These are phyloP conservation scores for Tetrahymena malaccensis DNA, from an alignment of 73 alveolate genomes.

Conservation along the genomic window DNA sequence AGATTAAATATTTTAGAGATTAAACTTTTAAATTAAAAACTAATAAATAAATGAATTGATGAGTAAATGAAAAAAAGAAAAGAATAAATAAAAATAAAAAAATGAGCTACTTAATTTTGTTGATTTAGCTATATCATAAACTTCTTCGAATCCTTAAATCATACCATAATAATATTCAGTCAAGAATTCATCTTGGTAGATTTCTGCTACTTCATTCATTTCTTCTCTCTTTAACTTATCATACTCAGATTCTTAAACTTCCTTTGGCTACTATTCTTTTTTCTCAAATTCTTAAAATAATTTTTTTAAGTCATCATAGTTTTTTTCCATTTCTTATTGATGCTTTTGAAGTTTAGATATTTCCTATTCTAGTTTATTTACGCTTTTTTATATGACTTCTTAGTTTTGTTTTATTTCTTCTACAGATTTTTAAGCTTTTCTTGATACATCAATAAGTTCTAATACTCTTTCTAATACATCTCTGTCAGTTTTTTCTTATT, in stretches of 20 bases:
- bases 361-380: not conserved
- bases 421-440: not conserved
- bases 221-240: not conserved
- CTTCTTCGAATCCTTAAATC: not conserved
- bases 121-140: not conserved
- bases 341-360: not conserved
- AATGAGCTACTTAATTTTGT: not conserved
- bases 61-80: too few relatives aligned
- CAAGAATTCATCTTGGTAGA: not conserved
- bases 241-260: not conserved
- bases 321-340: not conserved
- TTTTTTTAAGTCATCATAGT: not conserved
- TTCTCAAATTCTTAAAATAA: not conserved
- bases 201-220: not conserved
- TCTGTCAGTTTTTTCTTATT: not conserved
- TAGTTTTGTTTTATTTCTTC: not conserved
- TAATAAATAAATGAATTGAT: too few relatives aligned
- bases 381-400: not conserved
- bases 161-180: not conserved
- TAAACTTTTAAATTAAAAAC: too few relatives aligned
- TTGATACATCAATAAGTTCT: not conserved
- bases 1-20: too few relatives aligned
- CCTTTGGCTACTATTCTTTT: not conserved
- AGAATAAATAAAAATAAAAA: not conserved
- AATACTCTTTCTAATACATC: not conserved